Evolutionary conservation across 352 stramenopile genomes (phyloP), one percentile per base, ranked within the genome.

Genomic region (Globisporangium irregulare): DNA sequence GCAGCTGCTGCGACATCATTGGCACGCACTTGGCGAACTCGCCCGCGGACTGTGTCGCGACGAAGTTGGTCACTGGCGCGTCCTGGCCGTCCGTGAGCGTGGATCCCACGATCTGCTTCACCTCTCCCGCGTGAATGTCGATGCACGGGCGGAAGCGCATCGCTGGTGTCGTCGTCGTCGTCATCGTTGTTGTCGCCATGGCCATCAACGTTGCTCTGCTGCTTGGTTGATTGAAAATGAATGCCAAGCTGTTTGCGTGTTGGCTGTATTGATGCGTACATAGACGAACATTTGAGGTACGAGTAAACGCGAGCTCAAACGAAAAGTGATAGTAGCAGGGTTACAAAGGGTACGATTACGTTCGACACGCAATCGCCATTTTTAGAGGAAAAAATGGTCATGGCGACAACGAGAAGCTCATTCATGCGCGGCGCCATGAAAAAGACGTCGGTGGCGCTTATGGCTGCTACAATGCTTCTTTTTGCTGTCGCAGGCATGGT

Each of bases 101-200:
- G 15, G 92, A 98, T 22, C 97, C 97, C 54, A 99, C 97, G 75
- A 99, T 99, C 81, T 99, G 97, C 86, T 99, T 99, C 48, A 99
- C 97, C 73, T 97, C 78, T 41, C 97, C 97, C 38, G 89, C 84
- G 80, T 99, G 97, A 64, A 99, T 92, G 80, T 99, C 97, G 72
- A 99, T 99, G 74, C 97, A 99, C 46, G 97, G 97, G 53, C 97
- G 90, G 79, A 99, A 99, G 73, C 96, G 94, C 91, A 98, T 98
- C 22, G 41, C 24, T n/a, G 66, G 18, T 18, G 12, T 41, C 48
- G 36, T 50, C 43, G 41, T n/a, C 4, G 41, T 62, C 20, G 66
- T 38, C 66, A 3, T 25, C 18, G 66, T 38, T 4, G 43, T 62
- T 4, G 43, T 62, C 20, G 66, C 59, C 59, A 66, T 69, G 54